Conservation (phyloP, 352 stramenopile genomes). For the Phytopythium oedochilum region DNA sequence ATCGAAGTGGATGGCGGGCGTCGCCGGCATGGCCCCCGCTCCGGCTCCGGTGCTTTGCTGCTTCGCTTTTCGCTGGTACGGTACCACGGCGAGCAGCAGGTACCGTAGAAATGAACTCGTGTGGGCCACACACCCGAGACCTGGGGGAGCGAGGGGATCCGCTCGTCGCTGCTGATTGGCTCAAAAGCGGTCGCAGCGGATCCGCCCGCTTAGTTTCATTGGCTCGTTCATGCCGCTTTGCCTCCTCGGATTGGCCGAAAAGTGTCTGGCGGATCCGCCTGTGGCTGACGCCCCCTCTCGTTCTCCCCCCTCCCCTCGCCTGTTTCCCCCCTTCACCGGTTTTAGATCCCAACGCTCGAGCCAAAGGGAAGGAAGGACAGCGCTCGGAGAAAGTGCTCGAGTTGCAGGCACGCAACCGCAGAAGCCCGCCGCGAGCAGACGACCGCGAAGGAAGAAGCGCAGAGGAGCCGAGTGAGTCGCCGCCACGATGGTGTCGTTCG, state of each 20-base stretch:
- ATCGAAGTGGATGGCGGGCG: constrained; percentile 52
- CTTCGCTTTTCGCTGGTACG: neutral
- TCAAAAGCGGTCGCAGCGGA: neutral
- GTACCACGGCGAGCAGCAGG: no score
- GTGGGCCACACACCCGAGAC: no score
- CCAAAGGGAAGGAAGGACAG: constrained; percentile 2
- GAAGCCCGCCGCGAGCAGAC: neutral
- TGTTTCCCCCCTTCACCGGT: constrained; percentile 1
- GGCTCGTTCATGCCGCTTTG: no score
- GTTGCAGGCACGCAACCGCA: no score
- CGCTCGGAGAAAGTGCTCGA: constrained; percentile 9
- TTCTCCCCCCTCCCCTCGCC: constrained; percentile 1
- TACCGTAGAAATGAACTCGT: neutral
- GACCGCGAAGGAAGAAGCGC: neutral
- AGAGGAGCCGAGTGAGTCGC: neutral
- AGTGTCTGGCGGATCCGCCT: constrained; percentile 5
- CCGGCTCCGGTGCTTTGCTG: neutral
- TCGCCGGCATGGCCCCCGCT: constrained; percentile 9
- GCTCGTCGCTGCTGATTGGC: constrained; percentile 2
- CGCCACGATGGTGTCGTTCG: constrained; percentile 81
- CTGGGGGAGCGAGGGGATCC: neutral
- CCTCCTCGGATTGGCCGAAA: constrained; percentile 14
- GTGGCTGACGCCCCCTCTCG: constrained; percentile 22
- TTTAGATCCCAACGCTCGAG: constrained; percentile 5
- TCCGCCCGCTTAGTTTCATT: neutral